Conservation (phyloP, 176 grass and related monocot species). For the Elymus sibiricus region DNA sequence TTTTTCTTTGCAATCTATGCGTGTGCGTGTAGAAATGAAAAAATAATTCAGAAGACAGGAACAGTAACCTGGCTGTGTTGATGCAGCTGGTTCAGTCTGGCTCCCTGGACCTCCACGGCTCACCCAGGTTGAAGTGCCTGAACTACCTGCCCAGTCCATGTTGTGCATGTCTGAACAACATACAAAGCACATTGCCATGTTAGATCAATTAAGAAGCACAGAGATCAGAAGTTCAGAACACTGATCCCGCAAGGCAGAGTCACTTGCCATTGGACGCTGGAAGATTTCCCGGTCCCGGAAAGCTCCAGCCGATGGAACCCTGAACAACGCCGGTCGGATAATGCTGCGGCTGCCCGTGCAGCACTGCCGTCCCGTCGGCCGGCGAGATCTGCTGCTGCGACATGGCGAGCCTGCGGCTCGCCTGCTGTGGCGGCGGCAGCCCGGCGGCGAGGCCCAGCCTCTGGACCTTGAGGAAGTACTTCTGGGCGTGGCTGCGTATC, state of each 20-base stretch:
- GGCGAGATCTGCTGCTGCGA: conserved; percentile 20
- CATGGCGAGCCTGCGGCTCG: conserved; percentile 32
- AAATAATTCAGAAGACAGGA: not conserved
- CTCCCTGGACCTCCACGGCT: not conserved
- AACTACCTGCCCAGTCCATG: conserved; percentile 43
- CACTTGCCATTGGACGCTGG: conserved; percentile 22
- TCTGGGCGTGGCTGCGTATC: conserved; percentile 96
- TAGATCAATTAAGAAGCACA: not conserved
- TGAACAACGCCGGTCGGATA: conserved; percentile 4
- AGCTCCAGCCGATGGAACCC: conserved; percentile 30
- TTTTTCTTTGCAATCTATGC: not conserved
- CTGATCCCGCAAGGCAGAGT: not conserved
- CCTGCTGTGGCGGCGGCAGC: conserved; percentile 57
- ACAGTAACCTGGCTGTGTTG: conserved; percentile 25
- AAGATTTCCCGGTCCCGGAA: conserved; percentile 3
- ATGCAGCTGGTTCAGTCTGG: not conserved
- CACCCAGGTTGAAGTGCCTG: conserved; percentile 19
- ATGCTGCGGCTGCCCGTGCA: conserved; percentile 22
- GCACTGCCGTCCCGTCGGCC: not conserved
- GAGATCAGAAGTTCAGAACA: not conserved
- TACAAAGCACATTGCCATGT: not conserved
- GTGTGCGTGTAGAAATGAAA: not conserved
- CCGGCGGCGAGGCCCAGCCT: conserved; percentile 66
- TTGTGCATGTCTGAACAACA: conserved; percentile 25
- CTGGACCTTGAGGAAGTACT: conserved; percentile 94